Evolutionary conservation across 768 basidiomycete species (phyloP), one percentile per base, ranked within the genome.

Genomic region (Boletus tomentosulus): DNA sequence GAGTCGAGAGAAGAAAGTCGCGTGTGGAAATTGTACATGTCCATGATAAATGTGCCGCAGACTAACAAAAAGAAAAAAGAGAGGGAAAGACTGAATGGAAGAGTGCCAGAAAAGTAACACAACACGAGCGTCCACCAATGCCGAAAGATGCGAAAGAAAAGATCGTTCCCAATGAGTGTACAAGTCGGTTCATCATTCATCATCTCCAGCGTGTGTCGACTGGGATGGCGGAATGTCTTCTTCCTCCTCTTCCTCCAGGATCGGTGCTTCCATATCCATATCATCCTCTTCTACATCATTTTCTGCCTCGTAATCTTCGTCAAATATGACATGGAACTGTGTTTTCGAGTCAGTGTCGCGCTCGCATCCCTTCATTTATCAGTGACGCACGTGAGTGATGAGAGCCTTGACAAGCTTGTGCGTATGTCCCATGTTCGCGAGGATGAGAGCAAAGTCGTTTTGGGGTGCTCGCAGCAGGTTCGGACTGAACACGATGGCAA

Each of bases 401-500:
- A 90, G 76, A 3, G 82, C 77, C 68, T 89, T 85, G 58, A 85
- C 84, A n/a, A 90, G 77, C 57, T 84, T 83, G 62, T 89, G 85
- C 16, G 86, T 82, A 60, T 83, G 74, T 15, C 83, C 83, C 89
- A 92, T 91, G 61, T 91, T 90, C 51, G 85, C 79, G 56, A 91
- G 76, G 61, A 90, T 86, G 69, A 86, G 77, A 11, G 79, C 82
- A 69, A 90, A 86, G 64, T 89, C 86, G 56, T 87, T 88, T 63
- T 86, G 83, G 3, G 87, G 87, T 4, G 88, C 85, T 19, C 89
- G 83, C 48, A 90, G 66, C 45, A 92, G 69, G 64, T 89, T 91
- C 6, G 88, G 89, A 56, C 88, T 88, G 69, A 92, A 92, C 16
- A 92, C 89, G 49, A 92, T 91, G 0, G 92, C 86, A 3, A 94